phyloP scores from a whole-genome alignment of 1,139 yeast genomes.

The Hyphopichia burtonii region DNA sequence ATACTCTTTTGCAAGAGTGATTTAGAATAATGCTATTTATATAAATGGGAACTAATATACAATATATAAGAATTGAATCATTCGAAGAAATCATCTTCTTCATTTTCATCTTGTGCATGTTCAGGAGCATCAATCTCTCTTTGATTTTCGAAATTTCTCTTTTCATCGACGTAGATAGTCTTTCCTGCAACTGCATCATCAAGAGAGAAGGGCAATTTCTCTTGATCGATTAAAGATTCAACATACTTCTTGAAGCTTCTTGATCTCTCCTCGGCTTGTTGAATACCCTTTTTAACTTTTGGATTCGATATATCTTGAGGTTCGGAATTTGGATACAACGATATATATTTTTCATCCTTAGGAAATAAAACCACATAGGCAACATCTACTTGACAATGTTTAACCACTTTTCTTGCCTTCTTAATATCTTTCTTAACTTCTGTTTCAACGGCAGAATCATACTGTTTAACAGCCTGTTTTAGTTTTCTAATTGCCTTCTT shows the following conservation, averaged over 20 bases:
- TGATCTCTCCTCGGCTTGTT: conserved; percentile 50
- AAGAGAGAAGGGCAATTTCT: conserved; percentile 54
- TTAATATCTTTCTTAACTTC: conserved; percentile 53
- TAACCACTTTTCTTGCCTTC: conserved; percentile 50
- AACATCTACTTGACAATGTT: conserved; percentile 66
- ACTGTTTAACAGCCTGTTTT: conserved; percentile 57
- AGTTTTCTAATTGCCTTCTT: conserved; percentile 82
- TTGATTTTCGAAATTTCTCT: conserved; percentile 11
- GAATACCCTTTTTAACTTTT: conserved; percentile 46
- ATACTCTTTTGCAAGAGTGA: conserved; percentile 4
- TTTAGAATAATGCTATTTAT: not conserved
- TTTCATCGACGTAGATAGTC: conserved; percentile 23
- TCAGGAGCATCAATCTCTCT: conserved; percentile 46
- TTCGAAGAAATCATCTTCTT: conserved; percentile 48
- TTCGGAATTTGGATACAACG: conserved; percentile 58
- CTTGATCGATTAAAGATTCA: conserved; percentile 48
- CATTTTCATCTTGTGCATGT: conserved; percentile 19
- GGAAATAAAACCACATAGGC: conserved; percentile 82
- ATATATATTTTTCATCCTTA: conserved; percentile 72
- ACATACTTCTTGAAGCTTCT: conserved; percentile 51
- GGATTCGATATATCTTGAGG: conserved; percentile 25
- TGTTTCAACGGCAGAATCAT: conserved; percentile 37
- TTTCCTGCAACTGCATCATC: conserved; percentile 58
- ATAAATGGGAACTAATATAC: not conserved
- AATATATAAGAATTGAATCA: conserved; percentile 8